phyloP scores from a whole-genome alignment of 116 monocot species.

The Iris pallida region DNA sequence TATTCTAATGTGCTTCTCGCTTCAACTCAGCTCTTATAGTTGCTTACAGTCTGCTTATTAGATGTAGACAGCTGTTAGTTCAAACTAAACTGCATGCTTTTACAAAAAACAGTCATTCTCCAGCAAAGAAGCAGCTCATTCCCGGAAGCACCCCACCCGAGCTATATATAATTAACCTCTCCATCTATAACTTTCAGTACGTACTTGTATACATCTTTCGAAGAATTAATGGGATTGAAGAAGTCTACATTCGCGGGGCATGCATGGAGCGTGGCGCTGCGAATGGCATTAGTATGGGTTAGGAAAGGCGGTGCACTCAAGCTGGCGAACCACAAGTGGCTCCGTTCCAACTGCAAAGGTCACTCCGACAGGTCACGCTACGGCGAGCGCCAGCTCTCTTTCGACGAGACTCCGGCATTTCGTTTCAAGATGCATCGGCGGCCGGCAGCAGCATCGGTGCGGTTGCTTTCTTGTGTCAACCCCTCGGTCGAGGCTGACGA shows the following conservation, averaged over 20 bases:
- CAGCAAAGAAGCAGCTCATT: no score
- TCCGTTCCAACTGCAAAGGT: neutral
- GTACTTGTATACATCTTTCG: no score
- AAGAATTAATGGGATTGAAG: neutral
- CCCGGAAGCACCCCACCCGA: no score
- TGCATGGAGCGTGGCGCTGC: constrained; percentile 26
- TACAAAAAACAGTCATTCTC: no score
- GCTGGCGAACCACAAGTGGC: neutral
- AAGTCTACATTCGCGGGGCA: neutral
- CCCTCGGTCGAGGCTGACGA: neutral
- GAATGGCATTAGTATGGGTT: constrained; percentile 24
- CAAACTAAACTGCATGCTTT: no score
- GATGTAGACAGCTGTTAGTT: no score
- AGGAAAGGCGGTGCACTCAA: constrained; percentile 13
- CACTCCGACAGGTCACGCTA: neutral
- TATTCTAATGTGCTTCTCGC: no score
- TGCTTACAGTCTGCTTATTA: no score
- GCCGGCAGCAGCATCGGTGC: constrained; percentile 1
- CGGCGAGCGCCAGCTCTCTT: constrained; percentile 33
- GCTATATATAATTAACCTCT: no score
- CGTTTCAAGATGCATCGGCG: constrained; percentile 19
- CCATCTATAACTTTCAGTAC: no score
- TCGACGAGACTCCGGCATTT: constrained; percentile 39
- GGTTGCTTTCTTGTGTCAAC: constrained; percentile 15
- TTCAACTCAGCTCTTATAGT: no score